Evolutionary conservation across 2,329 filamentous ascomycete species (phyloP), one percentile per base, ranked within the genome.

Genomic region (Pseudomassariella vexata): DNA sequence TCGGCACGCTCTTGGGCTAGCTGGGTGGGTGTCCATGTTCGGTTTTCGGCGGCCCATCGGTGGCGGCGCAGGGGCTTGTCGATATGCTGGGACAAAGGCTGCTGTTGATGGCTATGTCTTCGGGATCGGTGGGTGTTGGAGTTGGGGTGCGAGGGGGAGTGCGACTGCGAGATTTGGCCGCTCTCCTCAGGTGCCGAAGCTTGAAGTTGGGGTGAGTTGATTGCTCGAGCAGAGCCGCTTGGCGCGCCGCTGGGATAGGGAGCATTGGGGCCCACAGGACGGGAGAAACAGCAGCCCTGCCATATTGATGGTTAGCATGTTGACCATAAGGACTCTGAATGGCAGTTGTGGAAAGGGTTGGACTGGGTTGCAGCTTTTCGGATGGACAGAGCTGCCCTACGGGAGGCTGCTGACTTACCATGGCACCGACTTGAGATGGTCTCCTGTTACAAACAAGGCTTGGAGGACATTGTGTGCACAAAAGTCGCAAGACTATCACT

Each of bases 1-100:
- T 87, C 87, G 29, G 62, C 63, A 29, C 90, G 75, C 60, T 95
- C 85, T 19, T 68, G 69, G 37, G 78, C 74, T 3, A 95, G 65
- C 32, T 81, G 65, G 11, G 60, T 52, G n/a, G 73, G 76, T 1
- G 84, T 88, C 85, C 85, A 94, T 11, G 63, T 58, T 14, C 74
- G 74, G 32, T 70, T 67, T 39, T 69, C 71, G 35, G 79, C 76
- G 9, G 63, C 63, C 83, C 83, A 88, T 34, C 70, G 60, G 45
- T 84, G 81, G 1, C 67, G 68, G 26, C 73, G 72, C 23, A 89
- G 63, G 1, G 82, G 81, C 45, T 75, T 73, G 48, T 86, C 84
- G 51, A 83, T 82, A 51, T 83, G 81, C 47, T 82, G 71, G 28
- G 68, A 65, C 5, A 79, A 63, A 3, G 70, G 65, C 16, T 56